Evolutionary conservation across 352 stramenopile species (phyloP).

Genomic region (Saprolegnia parasitica): DNA sequence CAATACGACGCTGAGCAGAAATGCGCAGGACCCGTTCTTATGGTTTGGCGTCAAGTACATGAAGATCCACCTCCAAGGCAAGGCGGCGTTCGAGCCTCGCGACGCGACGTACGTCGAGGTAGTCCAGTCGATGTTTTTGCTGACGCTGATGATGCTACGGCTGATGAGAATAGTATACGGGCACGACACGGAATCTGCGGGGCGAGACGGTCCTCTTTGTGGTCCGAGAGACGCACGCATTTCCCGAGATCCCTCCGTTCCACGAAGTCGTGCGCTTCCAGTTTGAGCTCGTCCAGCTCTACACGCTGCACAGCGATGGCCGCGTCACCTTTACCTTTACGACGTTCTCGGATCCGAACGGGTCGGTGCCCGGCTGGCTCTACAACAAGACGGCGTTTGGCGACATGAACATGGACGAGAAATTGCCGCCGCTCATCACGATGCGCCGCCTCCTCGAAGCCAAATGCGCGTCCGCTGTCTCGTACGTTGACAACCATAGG

Average conservation of each 20-base stretch:
- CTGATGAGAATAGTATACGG: background rate
- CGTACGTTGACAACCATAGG: background rate
- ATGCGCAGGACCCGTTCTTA: constrained; percentile 12
- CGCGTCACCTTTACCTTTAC: background rate
- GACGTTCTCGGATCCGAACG: background rate
- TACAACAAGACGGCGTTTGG: constrained; percentile 13
- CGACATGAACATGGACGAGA: background rate
- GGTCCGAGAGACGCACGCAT: background rate
- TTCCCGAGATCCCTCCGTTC: background rate
- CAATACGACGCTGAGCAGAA: constrained; percentile 14
- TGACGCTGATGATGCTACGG: background rate
- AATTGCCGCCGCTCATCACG: background rate
- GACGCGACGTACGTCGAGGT: constrained; percentile 18
- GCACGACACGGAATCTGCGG: background rate
- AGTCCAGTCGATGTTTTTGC: background rate
- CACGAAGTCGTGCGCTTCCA: constrained; percentile 8
- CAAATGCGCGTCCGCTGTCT: background rate
- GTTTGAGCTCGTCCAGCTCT: background rate
- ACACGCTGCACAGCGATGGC: constrained; percentile 2
- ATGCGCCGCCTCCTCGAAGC: constrained; percentile 1
- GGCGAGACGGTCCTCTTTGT: background rate
- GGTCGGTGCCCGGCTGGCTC: constrained; percentile 3
- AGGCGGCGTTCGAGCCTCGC: constrained; percentile 17
- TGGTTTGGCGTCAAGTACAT: constrained; percentile 26
- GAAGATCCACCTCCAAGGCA: background rate